Evolutionary conservation across 495 filamentous ascomycete genomes (phyloP).

Genomic region (Astrothelium macrocarpum): DNA sequence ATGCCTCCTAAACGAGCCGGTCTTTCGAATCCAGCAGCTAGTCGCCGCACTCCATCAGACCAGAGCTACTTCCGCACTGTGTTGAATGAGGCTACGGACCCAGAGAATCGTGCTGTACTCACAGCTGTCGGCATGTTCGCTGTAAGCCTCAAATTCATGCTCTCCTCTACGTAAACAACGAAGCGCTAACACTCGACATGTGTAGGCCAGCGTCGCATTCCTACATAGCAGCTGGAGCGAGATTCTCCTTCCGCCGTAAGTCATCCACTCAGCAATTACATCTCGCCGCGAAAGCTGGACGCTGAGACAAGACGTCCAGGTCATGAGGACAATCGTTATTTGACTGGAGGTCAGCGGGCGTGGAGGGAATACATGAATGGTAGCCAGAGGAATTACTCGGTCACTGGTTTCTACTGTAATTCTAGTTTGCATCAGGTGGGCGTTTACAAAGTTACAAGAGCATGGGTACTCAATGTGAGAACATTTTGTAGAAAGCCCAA

Average conservation of each 20-base stretch:
- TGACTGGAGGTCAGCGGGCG: too few relatives aligned
- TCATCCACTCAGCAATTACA: slow-evolving; percentile 11
- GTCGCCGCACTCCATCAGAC: slow-evolving; percentile 13
- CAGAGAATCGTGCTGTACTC: slow-evolving; percentile 30
- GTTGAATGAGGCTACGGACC: slow-evolving; percentile 18
- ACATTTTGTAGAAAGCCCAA: too few relatives aligned
- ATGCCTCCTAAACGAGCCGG: slow-evolving; percentile 22
- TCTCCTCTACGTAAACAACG: background rate
- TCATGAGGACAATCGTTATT: background rate
- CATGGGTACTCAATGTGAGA: too few relatives aligned
- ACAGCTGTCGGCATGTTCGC: slow-evolving; percentile 33
- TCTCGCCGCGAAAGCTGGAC: background rate
- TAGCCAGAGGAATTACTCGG: background rate
- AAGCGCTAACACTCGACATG: background rate
- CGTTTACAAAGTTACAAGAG: too few relatives aligned
- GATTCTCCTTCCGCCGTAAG: slow-evolving; percentile 63
- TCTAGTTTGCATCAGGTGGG: background rate
- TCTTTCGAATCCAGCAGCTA: slow-evolving; percentile 11
- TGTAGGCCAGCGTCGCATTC: slow-evolving; percentile 62
- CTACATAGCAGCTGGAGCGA: slow-evolving; percentile 66
- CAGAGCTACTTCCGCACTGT: slow-evolving; percentile 21
- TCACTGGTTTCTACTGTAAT: background rate
- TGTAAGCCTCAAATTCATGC: slow-evolving; percentile 18
- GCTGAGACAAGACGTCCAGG: background rate
- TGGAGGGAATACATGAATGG: background rate